Evolutionary conservation across 352 stramenopile species (phyloP), one percentile per base, ranked within the genome.

Genomic region (Pythium aquatile): DNA sequence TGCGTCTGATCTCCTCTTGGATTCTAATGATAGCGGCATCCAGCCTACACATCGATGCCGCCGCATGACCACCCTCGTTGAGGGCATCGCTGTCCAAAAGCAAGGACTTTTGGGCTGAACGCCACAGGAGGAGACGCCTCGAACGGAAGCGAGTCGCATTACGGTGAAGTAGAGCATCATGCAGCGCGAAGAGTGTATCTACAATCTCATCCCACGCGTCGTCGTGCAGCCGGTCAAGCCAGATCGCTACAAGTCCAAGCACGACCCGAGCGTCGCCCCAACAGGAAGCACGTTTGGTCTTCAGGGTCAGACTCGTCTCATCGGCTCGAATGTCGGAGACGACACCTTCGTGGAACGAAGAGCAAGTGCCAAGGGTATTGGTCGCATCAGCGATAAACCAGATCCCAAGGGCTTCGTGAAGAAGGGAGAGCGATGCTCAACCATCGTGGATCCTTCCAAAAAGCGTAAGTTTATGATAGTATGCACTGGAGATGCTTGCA

Each of bases 171-270:
- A 9, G 33, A 11, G 3, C 28, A 59, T 4, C 24, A 90, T 90
- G 83, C 83, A 90, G 70, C 80, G 84, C n/a, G 84, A 93, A 35
- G 85, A 93, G 68, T 91, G 85, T 74, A 98, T 98, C 72, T 97
- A 93, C 76, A 97, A 97, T 74, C 78, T 97, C 55, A 94, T 98
- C 63, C 88, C 91, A 8, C 77, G 86, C 56, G 74, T 90, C 35
- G 72, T 78, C 42, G 74, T 84, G 58, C 66, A 80, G 32, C 69
- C 77, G 26, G 65, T 66, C 16, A 98, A 98, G 73, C 85, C 88
- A 24, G 76, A 85, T 28, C 88, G 93, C 42, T 97, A 97, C 67
- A 74, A 80, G 32, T 97, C 87, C 28, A 96, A 93, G 73, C 87
- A 96, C 63, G 86, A 97, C 66, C 88, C 90, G 0, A 84, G 87